Conservation (phyloP, 768 basidiomycete species). For the Collybiopsis luxurians region DNA sequence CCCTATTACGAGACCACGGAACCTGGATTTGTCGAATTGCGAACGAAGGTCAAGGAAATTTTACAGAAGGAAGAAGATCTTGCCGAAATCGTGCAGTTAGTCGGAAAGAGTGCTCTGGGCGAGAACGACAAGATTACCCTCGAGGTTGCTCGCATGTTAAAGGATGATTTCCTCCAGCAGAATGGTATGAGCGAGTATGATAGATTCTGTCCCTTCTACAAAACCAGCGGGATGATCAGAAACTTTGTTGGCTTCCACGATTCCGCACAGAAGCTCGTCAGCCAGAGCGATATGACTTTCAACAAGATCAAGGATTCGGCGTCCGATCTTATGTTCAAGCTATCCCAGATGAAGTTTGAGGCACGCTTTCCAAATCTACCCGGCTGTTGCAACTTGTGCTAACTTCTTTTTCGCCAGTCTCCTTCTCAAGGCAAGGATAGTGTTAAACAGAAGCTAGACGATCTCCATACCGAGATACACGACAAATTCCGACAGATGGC, state of each 20-base stretch:
- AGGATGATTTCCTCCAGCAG: slow-evolving; percentile 97
- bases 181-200: slow-evolving; percentile 99
- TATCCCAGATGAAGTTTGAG: slow-evolving; percentile 99
- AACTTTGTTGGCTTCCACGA: slow-evolving; percentile 96
- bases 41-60: slow-evolving; percentile 92
- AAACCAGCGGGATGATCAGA: slow-evolving; percentile 93
- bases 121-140: slow-evolving; percentile 98
- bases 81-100: slow-evolving; percentile 98
- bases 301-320: slow-evolving; percentile 84
- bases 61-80: slow-evolving; percentile 98
- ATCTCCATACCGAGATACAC: slow-evolving; percentile 80
- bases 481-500: slow-evolving; percentile 89
- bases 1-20: slow-evolving; percentile 88
- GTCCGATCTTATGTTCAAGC: slow-evolving; percentile 88
- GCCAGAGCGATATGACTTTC: slow-evolving; percentile 81
- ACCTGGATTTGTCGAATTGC: slow-evolving; percentile 93
- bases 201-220: slow-evolving; percentile 97
- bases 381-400: background rate
- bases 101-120: slow-evolving; percentile 96
- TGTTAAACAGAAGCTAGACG: slow-evolving; percentile 81
- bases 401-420: slow-evolving; percentile 45
- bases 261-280: slow-evolving; percentile 81
- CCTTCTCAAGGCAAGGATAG: slow-evolving; percentile 88
- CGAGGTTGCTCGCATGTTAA: slow-evolving; percentile 95
- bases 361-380: slow-evolving; percentile 36